These are phyloP conservation scores for Verticillium alfalfae DNA, from an alignment of 2,329 filamentous ascomycete species.

Conservation along the genomic window DNA sequence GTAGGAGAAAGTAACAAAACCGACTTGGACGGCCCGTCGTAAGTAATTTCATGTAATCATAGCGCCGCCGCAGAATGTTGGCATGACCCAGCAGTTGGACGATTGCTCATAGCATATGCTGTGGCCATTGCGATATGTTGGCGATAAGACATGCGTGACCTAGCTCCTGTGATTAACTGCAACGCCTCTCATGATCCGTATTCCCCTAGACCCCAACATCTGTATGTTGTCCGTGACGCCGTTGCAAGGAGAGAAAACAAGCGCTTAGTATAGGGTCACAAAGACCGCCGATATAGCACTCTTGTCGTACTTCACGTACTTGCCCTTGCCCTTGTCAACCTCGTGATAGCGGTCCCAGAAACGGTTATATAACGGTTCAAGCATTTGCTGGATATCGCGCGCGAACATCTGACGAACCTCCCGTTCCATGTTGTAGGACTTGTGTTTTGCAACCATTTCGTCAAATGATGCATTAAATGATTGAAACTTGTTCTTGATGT, in stretches of 20 bases:
- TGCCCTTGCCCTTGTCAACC: slow-evolving; percentile 94
- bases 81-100: too few relatives aligned
- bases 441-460: slow-evolving; percentile 78
- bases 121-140: too few relatives aligned
- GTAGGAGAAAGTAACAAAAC: too few relatives aligned
- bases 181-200: background rate
- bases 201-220: background rate
- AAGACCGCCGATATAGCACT: slow-evolving; percentile 65
- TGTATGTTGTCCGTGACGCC: background rate
- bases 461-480: slow-evolving; percentile 89
- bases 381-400: slow-evolving; percentile 81
- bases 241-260: background rate
- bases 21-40: background rate
- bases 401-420: slow-evolving; percentile 79
- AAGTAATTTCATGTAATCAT: too few relatives aligned
- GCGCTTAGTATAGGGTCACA: slow-evolving; percentile 37
- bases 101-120: too few relatives aligned
- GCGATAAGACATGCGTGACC: background rate
- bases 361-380: slow-evolving; percentile 88
- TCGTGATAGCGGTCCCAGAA: slow-evolving; percentile 99
- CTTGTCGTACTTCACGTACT: slow-evolving; percentile 98
- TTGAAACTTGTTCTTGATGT: slow-evolving; percentile 93
- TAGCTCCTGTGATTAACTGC: too few relatives aligned
- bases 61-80: background rate
- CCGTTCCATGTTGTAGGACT: slow-evolving; percentile 79